phyloP scores from a whole-genome alignment of 2,329 filamentous ascomycete genomes.

The Pestalotiopsis sp. region DNA sequence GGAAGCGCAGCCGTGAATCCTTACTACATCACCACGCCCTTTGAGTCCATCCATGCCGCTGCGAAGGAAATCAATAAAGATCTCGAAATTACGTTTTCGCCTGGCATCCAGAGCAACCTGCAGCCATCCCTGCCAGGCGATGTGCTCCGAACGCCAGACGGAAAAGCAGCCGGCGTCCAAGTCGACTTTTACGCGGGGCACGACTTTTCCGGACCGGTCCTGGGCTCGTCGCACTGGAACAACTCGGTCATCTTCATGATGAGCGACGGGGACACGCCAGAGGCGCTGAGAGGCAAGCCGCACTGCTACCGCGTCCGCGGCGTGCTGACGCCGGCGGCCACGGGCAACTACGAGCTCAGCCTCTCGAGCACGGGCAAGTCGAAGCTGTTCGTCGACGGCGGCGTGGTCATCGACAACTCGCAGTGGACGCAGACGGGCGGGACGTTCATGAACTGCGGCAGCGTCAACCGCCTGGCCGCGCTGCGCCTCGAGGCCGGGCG shows the following conservation, averaged over 20 bases:
- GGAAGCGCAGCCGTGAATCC: not conserved
- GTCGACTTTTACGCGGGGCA: not conserved
- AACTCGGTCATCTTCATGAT: constrained; percentile 4
- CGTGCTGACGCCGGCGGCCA: not conserved
- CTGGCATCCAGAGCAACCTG: not conserved
- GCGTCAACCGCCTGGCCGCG: not conserved
- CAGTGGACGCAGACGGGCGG: not conserved
- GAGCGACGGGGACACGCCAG: not conserved
- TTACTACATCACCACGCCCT: not conserved
- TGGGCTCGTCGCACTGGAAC: not conserved
- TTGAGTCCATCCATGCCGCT: not conserved
- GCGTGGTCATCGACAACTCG: not conserved
- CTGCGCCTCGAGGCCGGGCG: not conserved
- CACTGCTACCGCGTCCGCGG: not conserved
- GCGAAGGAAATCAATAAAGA: not conserved
- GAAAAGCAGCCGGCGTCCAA: not conserved
- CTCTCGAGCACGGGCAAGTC: not conserved
- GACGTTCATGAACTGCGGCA: constrained; percentile 1
- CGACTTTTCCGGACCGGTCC: not conserved
- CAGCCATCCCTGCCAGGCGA: not conserved
- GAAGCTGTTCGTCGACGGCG: not conserved
- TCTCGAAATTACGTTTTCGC: not conserved
- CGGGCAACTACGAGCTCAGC: not conserved
- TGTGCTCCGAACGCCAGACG: not conserved
- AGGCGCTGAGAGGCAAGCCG: not conserved